phyloP scores from a whole-genome alignment of 2,329 filamentous ascomycete genomes.

The Penicillium sp. region DNA sequence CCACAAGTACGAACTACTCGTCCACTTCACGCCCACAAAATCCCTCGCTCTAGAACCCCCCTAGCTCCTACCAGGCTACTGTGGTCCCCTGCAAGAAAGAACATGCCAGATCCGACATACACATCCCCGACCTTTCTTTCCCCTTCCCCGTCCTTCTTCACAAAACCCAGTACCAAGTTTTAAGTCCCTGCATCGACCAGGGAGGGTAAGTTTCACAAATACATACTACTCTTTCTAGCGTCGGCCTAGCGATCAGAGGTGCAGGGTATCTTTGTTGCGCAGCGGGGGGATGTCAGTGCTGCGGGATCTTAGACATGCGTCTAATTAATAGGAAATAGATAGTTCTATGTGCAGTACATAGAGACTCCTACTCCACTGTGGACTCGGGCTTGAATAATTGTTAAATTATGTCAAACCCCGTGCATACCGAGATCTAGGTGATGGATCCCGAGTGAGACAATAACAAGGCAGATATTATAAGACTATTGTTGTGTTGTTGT shows the following conservation, averaged over 20 bases:
- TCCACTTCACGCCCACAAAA: neutral
- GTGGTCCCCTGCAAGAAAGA: neutral
- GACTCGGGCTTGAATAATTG: neutral
- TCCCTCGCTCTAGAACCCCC: neutral
- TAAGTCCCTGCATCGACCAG: slow-evolving; percentile 6
- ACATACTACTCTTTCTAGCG: no score
- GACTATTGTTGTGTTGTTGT: neutral
- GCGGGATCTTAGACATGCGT: slow-evolving; percentile 12
- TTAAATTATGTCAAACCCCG: neutral
- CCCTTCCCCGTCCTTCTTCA: neutral
- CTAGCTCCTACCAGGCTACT: neutral
- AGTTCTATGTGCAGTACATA: neutral
- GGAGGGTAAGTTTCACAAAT: neutral
- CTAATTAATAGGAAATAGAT: slow-evolving; percentile 1
- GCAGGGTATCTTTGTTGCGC: neutral
- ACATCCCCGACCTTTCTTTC: neutral
- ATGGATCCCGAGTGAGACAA: neutral
- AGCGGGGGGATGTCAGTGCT: neutral
- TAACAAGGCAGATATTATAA: neutral
- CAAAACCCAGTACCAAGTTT: slow-evolving; percentile 15
- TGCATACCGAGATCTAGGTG: neutral
- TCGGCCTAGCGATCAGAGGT: neutral
- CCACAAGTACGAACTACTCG: neutral
- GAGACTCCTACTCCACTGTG: neutral
- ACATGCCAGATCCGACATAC: neutral